Conservation (phyloP, 495 filamentous ascomycete species). For the Cercophora scortea region DNA sequence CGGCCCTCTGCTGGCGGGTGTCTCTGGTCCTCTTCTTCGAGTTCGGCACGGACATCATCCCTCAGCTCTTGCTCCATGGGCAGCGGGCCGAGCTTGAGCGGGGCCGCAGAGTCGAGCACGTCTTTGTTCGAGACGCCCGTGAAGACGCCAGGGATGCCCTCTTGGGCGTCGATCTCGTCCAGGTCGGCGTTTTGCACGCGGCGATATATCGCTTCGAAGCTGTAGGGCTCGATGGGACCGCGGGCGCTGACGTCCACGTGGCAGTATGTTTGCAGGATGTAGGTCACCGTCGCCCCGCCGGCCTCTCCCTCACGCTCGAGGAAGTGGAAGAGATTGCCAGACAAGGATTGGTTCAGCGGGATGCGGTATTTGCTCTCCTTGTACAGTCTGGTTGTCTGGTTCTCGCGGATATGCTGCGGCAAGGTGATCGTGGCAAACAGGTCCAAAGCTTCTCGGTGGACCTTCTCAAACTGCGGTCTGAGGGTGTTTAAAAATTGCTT, state of each 20-base stretch:
- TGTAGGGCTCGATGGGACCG: conserved; percentile 65
- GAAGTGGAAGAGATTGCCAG: conserved; percentile 74
- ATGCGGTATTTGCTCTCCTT: conserved; percentile 76
- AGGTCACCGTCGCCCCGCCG: conserved; percentile 68
- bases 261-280: conserved; percentile 65
- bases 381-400: conserved; percentile 66
- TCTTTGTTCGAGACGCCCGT: conserved; percentile 75
- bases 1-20: conserved; percentile 60
- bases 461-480: conserved; percentile 59
- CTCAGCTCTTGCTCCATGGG: conserved; percentile 72
- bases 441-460: conserved; percentile 70
- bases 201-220: conserved; percentile 74
- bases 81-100: conserved; percentile 68
- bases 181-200: conserved; percentile 40
- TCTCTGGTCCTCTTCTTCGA: conserved; percentile 69
- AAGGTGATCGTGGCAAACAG: conserved; percentile 59
- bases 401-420: conserved; percentile 68
- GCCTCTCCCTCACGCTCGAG: conserved; percentile 73
- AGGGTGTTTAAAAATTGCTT: conserved; percentile 62
- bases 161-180: conserved; percentile 73
- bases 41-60: conserved; percentile 72
- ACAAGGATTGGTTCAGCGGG: conserved; percentile 73
- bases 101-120: conserved; percentile 46
- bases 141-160: conserved; percentile 88
- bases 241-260: conserved; percentile 67